Percentiles rank a stretch among this genome's conserved stretches.
phyloP scores from a whole-genome alignment of 306 rosid species.

The Begonia masoniana region DNA sequence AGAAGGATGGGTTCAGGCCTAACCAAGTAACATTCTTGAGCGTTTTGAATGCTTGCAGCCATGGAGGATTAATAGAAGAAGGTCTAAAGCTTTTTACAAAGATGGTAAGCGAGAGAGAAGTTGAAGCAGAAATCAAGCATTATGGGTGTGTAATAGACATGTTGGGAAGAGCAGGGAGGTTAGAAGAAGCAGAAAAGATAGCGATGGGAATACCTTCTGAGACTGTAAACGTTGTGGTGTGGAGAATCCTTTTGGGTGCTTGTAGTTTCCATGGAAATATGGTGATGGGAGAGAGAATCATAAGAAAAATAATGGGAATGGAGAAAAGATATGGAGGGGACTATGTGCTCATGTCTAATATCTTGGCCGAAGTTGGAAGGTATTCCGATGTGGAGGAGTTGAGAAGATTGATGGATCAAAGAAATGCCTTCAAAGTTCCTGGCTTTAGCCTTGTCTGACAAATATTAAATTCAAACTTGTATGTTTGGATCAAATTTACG shows the following conservation, averaged over 20 bases:
- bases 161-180: conserved; percentile 62
- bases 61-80: conserved; percentile 62
- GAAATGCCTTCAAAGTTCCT: conserved; percentile 40
- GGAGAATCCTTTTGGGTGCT: conserved; percentile 69
- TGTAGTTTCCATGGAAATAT: conserved; percentile 49
- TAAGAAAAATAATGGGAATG: conserved; percentile 36
- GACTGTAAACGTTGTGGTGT: conserved; percentile 43
- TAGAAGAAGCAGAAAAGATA: conserved; percentile 55
- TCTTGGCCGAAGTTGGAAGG: conserved; percentile 57
- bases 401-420: conserved; percentile 45
- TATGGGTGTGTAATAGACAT: conserved; percentile 62
- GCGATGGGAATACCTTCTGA: conserved; percentile 46
- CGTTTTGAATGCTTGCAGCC: conserved; percentile 61
- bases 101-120: conserved; percentile 34
- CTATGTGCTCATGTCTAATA: conserved; percentile 78
- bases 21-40: conserved; percentile 47
- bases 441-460: conserved; percentile 44
- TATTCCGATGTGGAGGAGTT: conserved; percentile 46
- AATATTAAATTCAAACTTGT: too few relatives aligned
- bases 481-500: too few relatives aligned
- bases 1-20: conserved; percentile 41
- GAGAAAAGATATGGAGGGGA: conserved; percentile 58
- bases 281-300: conserved; percentile 51
- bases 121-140: conserved; percentile 48
- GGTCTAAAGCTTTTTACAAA: conserved; percentile 45